Evolutionary conservation across 2,329 filamentous ascomycete species (phyloP).

Genomic region (Kalmusia sp.): DNA sequence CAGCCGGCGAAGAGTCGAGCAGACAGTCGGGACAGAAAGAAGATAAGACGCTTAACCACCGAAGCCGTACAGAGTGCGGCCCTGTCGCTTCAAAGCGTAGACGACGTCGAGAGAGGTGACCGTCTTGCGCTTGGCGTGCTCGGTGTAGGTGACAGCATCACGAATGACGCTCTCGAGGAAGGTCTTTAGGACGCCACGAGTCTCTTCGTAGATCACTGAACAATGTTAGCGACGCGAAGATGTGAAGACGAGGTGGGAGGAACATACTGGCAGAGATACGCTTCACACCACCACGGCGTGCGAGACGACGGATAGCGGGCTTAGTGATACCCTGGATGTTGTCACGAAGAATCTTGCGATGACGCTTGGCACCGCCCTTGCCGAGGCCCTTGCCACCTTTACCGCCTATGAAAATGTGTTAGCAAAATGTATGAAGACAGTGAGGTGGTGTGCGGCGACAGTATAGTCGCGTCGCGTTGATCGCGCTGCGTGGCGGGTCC

Average conservation of each 20-base stretch:
- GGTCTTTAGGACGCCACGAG: slow-evolving; percentile 77
- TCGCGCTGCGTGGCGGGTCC: slow-evolving; percentile 18
- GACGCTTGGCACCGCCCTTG: slow-evolving; percentile 62
- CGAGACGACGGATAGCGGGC: slow-evolving; percentile 62
- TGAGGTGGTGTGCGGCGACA: slow-evolving; percentile 15
- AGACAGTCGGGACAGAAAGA: slow-evolving; percentile 20
- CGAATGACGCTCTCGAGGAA: slow-evolving; percentile 80
- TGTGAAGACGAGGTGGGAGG: not conserved
- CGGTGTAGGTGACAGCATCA: slow-evolving; percentile 79
- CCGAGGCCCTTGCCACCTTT: slow-evolving; percentile 64
- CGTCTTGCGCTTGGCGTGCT: slow-evolving; percentile 83
- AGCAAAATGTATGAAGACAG: slow-evolving; percentile 32
- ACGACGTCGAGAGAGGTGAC: slow-evolving; percentile 73
- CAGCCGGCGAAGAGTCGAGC: slow-evolving; percentile 15
- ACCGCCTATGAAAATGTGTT: slow-evolving; percentile 52
- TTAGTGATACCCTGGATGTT: slow-evolving; percentile 64
- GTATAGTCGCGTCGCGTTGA: slow-evolving; percentile 21
- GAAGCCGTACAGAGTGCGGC: slow-evolving; percentile 83
- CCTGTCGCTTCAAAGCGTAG: slow-evolving; percentile 70
- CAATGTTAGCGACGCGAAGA: slow-evolving; percentile 30
- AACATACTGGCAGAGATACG: slow-evolving; percentile 59
- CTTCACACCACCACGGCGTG: slow-evolving; percentile 62
- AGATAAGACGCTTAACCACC: slow-evolving; percentile 70
- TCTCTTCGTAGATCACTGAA: slow-evolving; percentile 79
- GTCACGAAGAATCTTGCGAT: slow-evolving; percentile 63